Conservation (phyloP, 2,329 filamentous ascomycete species). For the Corynespora cassiicola region DNA sequence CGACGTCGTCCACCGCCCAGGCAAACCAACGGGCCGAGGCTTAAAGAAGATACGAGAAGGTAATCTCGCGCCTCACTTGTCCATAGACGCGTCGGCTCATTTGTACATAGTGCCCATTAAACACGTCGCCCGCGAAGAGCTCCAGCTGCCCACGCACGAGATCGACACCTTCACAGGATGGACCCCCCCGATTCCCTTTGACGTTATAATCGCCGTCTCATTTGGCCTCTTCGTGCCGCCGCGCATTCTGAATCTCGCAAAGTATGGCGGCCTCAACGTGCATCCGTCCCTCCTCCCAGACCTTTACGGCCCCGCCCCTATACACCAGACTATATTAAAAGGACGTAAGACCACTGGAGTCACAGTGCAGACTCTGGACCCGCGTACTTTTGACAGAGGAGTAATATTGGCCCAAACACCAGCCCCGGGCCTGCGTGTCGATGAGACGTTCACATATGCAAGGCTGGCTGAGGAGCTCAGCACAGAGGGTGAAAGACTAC, state of each 20-base stretch:
- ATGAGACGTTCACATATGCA: conserved; percentile 55
- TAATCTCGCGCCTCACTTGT: conserved; percentile 42
- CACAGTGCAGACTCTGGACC: conserved; percentile 85
- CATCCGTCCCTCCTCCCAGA: conserved; percentile 92
- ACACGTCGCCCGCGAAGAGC: conserved; percentile 61
- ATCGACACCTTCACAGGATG: conserved; percentile 84
- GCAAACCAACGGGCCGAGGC: conserved; percentile 79
- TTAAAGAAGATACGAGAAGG: conserved; percentile 72
- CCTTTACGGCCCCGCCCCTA: conserved; percentile 82
- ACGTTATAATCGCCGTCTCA: conserved; percentile 89
- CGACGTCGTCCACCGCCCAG: conserved; percentile 82
- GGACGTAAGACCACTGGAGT: conserved; percentile 71
- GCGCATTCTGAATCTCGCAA: conserved; percentile 71
- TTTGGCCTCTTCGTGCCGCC: conserved; percentile 90
- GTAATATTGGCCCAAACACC: conserved; percentile 72
- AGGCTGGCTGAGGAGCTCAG: conserved; percentile 63
- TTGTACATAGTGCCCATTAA: conserved; percentile 72
- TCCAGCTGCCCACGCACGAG: conserved; percentile 74
- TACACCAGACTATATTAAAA: conserved; percentile 81
- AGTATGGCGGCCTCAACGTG: conserved; percentile 89
- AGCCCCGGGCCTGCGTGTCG: conserved; percentile 60
- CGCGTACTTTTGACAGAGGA: conserved; percentile 78
- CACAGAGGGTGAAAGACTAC: conserved; percentile 70
- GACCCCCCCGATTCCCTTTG: conserved; percentile 58
- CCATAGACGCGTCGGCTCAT: conserved; percentile 14